Base-by-base conservation (phyloP, 148 eudicot genomes). In the Silene conica region DNA sequence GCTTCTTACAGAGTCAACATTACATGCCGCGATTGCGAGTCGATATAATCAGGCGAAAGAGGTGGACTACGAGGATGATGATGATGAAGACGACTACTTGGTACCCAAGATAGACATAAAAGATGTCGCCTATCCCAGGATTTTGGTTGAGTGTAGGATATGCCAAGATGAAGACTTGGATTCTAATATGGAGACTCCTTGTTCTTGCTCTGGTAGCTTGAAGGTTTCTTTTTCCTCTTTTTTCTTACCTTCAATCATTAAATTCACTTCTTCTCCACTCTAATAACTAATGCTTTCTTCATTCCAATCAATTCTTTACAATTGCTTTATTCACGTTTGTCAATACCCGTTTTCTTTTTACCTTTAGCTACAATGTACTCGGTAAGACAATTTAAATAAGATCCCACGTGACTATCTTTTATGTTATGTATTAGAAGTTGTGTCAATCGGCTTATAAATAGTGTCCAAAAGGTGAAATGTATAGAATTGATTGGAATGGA, bases 171-270 rank as follows among this genome's bases (percentile, higher is more conserved):
- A 96, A 74, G 99, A 85, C 75, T 77, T 80, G 46, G 92, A 90
- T 80, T 89, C 88, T 4, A 86, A 86, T 34, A 89, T 96, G 97
- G 97, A 96, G 78, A 77, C 89, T 12, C 99, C 99, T 84, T 96
- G 99, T 80, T 89, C 91, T 71, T 96, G 99, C 77, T 81, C 86
- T 84, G 99, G 99, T 56, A 96, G 96, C 83, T 90, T 96, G 83
- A 92, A 96, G 99, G 82, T 80, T 71, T 46, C 52, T 69, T 48
- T 69, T 21, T 23, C 13, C 50, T 50, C 6, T 6, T 14, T 14
- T 65, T 46, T 21, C 16, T 8, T 8, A 21, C 28, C 21, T 43
- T 43, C 15, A 45, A 3, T 41, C 7, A 8, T 66, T 34, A 65
- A 34, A 38, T 1, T 2, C 2, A 1, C 46, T 38, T 31, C 3